Evolutionary conservation across 805 yeast genomes (phyloP).

Genomic region (Candida germanica): DNA sequence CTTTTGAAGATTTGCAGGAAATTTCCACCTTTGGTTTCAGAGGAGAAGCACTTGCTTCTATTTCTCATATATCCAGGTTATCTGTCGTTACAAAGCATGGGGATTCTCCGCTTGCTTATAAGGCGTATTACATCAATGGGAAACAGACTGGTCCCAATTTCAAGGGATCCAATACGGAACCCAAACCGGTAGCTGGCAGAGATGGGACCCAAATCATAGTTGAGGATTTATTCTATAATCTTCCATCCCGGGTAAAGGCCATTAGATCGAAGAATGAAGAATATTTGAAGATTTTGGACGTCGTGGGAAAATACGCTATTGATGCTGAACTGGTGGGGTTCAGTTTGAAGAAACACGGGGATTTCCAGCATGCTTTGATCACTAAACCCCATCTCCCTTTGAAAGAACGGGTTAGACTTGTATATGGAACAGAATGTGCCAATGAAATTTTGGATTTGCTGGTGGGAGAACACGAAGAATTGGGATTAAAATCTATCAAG

Average conservation of each 20-base stretch:
- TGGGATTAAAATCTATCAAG: slow-evolving; percentile 50
- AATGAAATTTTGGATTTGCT: slow-evolving; percentile 55
- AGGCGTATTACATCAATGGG: slow-evolving; percentile 67
- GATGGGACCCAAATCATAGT: slow-evolving; percentile 82
- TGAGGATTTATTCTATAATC: slow-evolving; percentile 86
- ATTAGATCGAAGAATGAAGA: slow-evolving; percentile 70
- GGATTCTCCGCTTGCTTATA: slow-evolving; percentile 66
- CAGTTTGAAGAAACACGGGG: slow-evolving; percentile 78
- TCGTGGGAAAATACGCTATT: slow-evolving; percentile 78
- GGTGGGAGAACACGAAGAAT: slow-evolving; percentile 17
- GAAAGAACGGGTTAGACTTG: slow-evolving; percentile 67
- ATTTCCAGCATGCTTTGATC: slow-evolving; percentile 61
- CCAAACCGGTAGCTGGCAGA: slow-evolving; percentile 80
- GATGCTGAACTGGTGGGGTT: slow-evolving; percentile 71
- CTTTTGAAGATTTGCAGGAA: slow-evolving; percentile 69
- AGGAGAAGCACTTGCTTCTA: slow-evolving; percentile 95
- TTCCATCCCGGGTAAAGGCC: slow-evolving; percentile 72
- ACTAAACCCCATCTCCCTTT: slow-evolving; percentile 49
- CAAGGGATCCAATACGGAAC: slow-evolving; percentile 41
- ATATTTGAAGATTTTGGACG: slow-evolving; percentile 71
- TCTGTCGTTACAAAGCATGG: slow-evolving; percentile 67
- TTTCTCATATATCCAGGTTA: slow-evolving; percentile 83
- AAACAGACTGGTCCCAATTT: slow-evolving; percentile 44
- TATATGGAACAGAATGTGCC: slow-evolving; percentile 71
- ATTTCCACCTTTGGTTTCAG: slow-evolving; percentile 89